Conservation (phyloP, 2,329 filamentous ascomycete species). For the Ploettnerulaceae sp. region DNA sequence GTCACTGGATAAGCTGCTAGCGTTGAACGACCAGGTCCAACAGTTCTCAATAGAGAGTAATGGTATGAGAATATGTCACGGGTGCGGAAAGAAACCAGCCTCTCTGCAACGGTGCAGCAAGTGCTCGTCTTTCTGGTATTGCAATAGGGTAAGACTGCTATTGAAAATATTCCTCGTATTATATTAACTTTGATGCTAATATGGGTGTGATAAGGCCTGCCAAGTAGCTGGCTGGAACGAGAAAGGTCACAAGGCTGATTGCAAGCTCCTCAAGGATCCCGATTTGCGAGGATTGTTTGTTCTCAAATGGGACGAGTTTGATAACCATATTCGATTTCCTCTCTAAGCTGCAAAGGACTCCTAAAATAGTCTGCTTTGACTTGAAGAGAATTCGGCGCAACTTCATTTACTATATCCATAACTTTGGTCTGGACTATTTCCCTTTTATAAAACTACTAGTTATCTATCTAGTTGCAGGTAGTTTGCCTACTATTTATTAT, state of each 20-base stretch:
- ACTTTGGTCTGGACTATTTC: slow-evolving; percentile 7
- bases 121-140: slow-evolving; percentile 31
- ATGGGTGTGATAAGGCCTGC: slow-evolving; percentile 21
- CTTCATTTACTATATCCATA: slow-evolving; percentile 9
- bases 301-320: slow-evolving; percentile 28
- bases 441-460: slow-evolving; percentile 8
- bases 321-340: slow-evolving; percentile 26
- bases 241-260: slow-evolving; percentile 30
- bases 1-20: slow-evolving; percentile 18
- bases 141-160: slow-evolving; percentile 22
- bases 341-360: slow-evolving; percentile 4
- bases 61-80: slow-evolving; percentile 24
- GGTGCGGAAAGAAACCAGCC: slow-evolving; percentile 19
- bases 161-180: not conserved
- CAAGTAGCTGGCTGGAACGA: slow-evolving; percentile 29
- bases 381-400: slow-evolving; percentile 7
- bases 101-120: slow-evolving; percentile 21
- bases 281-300: slow-evolving; percentile 28
- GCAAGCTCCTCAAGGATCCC: slow-evolving; percentile 30
- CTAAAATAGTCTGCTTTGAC: slow-evolving; percentile 7
- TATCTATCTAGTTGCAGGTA: not conserved
- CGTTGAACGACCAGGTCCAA: slow-evolving; percentile 22
- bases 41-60: slow-evolving; percentile 20
- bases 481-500: slow-evolving; percentile 5
- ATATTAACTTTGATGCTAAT: slow-evolving; percentile 14